Conservation (phyloP, 306 rosid genomes). For the Quercus variabilis region DNA sequence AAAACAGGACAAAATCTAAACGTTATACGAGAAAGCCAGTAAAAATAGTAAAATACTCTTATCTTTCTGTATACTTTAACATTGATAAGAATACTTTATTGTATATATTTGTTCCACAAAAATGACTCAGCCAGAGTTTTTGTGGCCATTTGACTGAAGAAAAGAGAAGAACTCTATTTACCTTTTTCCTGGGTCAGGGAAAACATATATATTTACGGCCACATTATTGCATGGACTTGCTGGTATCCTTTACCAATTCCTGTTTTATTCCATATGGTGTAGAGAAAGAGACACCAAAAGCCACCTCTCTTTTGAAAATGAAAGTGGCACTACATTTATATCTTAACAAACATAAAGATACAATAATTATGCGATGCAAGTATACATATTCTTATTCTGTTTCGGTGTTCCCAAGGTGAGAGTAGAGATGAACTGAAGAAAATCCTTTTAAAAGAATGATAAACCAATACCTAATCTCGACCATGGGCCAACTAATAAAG, state of each 20-base stretch:
- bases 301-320: slow-evolving; percentile 34
- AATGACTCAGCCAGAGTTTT: background rate
- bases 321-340: slow-evolving; percentile 27
- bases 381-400: slow-evolving; percentile 8
- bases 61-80: background rate
- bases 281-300: slow-evolving; percentile 28
- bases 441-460: no score
- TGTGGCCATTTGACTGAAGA: slow-evolving; percentile 18
- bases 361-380: background rate
- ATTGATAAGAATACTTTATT: background rate
- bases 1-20: slow-evolving; percentile 35
- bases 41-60: background rate
- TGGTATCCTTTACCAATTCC: slow-evolving; percentile 4
- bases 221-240: background rate
- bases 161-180: background rate
- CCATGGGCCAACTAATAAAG: no score
- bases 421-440: background rate
- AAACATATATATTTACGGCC: background rate
- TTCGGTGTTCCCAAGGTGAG: slow-evolving; percentile 3
- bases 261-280: background rate
- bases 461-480: no score
- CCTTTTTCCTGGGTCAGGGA: background rate
- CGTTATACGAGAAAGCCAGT: slow-evolving; percentile 11
- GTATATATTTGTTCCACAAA: background rate
- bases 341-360: slow-evolving; percentile 18